Base-by-base conservation (phyloP, 73 alveolate species). In the Blepharisma japonicum region DNA sequence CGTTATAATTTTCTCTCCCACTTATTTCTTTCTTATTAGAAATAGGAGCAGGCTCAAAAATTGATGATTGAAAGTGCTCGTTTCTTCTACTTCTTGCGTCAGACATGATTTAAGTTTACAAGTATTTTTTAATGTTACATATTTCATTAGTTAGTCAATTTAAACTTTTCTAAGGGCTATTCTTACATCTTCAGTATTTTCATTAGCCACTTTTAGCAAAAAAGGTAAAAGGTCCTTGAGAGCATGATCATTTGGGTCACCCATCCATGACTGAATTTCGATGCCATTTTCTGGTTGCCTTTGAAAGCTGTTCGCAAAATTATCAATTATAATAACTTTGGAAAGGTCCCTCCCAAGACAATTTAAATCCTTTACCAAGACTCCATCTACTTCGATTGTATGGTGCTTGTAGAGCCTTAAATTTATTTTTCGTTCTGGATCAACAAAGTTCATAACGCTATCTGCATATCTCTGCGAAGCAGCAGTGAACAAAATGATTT, bases 241-340 rank as follows among this genome's bases (percentile, higher is more conserved):
- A 14, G n/a, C 23, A 14, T 53, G n/a, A 66, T 87, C 94, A 6
- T 78, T 83, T 79, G 79, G 77, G 49, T 87, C 94, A 56, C 84
- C 94, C 49, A 81, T 77, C 95, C 95, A 88, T 38, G 84, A 54
- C 39, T 84, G 49, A 46, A 89, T 85, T 67, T 67, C 80, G 8
- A 86, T 89, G 50, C 96, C 96, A 56, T 89, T 89, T 50, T 86
- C 89, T 9, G 96, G 93, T 68, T 89, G 86, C 46, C 56, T 55
- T 54, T 77, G 71, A 83, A 89, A 89, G 67, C 81, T 86, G 32
- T 89, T 92, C 7, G 90, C 87, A 6, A 89, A 89, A 77, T 89
- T 89, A 79, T 89, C 96, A 6, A 89, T 88, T n/a, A 89, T 89
- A 14, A 89, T 80, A 70, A 82, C 80, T 55, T 83, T 46, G 45